Conservation (phyloP, 345 rosid genomes). For the Citrus sp. region DNA sequence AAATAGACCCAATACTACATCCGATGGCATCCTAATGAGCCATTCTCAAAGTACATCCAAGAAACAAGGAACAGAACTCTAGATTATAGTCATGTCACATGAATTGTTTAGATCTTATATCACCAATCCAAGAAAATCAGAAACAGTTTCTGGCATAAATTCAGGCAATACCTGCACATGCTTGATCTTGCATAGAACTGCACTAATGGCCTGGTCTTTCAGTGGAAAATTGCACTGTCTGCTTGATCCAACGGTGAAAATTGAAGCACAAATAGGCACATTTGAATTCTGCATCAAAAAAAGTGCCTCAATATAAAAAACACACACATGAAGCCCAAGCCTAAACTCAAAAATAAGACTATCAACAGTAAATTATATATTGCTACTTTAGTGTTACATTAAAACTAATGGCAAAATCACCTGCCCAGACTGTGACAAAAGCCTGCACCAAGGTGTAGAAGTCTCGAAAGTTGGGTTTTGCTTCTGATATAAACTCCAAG, state of each 20-base stretch:
- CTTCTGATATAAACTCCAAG: constrained; percentile 45
- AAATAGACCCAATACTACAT: constrained; percentile 1
- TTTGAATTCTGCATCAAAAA: constrained; percentile 55
- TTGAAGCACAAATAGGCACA: constrained; percentile 33
- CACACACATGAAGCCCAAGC: neutral
- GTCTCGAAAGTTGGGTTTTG: constrained; percentile 35
- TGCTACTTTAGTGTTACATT: neutral
- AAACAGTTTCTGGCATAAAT: neutral
- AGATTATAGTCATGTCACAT: neutral
- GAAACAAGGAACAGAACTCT: neutral
- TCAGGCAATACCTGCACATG: constrained; percentile 50
- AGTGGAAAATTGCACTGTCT: constrained; percentile 47
- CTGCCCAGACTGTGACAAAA: constrained; percentile 74
- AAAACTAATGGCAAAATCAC: constrained; percentile 23
- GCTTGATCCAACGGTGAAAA: constrained; percentile 61
- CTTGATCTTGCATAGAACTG: constrained; percentile 56
- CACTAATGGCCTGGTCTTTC: constrained; percentile 48
- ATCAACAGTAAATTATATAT: neutral
- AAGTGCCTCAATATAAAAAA: neutral
- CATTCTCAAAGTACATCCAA: constrained; percentile 1
- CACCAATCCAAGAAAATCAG: neutral
- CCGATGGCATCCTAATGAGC: constrained; percentile 1
- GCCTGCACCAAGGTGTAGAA: constrained; percentile 66
- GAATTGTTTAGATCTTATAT: neutral
- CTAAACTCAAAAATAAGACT: neutral